Percentiles rank a stretch among this genome's conserved stretches.
phyloP scores from a whole-genome alignment of 805 yeast genomes.

The Crinitomyces ghanaensis region DNA sequence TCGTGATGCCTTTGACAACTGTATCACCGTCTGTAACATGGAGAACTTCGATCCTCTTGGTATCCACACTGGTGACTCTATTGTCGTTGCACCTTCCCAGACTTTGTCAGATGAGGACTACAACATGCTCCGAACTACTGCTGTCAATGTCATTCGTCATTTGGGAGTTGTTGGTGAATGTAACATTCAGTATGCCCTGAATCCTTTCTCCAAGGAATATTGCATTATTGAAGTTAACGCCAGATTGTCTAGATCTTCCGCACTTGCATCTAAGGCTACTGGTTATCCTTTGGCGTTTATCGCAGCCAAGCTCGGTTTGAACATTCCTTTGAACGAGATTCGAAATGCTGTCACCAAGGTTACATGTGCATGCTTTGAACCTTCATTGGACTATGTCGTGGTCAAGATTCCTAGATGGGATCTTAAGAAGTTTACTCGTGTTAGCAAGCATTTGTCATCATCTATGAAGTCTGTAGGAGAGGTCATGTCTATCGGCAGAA shows the following conservation, averaged over 20 bases:
- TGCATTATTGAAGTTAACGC: conserved; percentile 98
- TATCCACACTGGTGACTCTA: conserved; percentile 98
- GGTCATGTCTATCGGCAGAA: conserved; percentile 95
- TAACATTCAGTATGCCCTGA: conserved; percentile 92
- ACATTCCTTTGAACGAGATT: conserved; percentile 83
- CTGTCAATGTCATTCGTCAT: conserved; percentile 93
- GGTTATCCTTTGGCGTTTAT: conserved; percentile 98
- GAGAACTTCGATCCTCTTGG: conserved; percentile 98
- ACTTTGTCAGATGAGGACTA: conserved; percentile 94
- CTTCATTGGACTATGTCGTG: conserved; percentile 91
- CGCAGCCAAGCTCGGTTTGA: conserved; percentile 92
- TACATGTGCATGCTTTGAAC: conserved; percentile 95
- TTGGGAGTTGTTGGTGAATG: conserved; percentile 99
- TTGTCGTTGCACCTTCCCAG: conserved; percentile 98
- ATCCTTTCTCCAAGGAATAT: conserved; percentile 88
- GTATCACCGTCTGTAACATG: conserved; percentile 99
- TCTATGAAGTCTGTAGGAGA: conserved; percentile 99
- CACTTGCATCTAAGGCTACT: conserved; percentile 96
- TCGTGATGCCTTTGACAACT: conserved; percentile 92
- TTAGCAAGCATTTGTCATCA: conserved; percentile 74
- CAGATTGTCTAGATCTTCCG: conserved; percentile 95
- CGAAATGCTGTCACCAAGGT: conserved; percentile 87
- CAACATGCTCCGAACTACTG: conserved; percentile 95
- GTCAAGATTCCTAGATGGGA: conserved; percentile 99
- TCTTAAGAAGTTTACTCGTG: conserved; percentile 88